These are phyloP conservation scores for Debaryomyces subglobosus DNA, from an alignment of 1,139 yeast genomes.

Conservation along the genomic window DNA sequence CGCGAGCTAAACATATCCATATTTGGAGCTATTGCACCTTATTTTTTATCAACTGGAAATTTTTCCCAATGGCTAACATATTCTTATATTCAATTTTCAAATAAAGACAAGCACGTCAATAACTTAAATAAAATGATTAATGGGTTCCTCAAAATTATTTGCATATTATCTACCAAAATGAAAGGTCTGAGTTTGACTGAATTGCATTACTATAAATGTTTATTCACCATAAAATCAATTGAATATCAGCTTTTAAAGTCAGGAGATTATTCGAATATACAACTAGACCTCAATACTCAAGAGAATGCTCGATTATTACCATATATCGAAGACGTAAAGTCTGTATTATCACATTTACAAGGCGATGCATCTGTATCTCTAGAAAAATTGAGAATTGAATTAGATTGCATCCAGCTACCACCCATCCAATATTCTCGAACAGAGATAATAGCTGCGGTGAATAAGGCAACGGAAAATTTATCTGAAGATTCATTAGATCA, in stretches of 20 bases:
- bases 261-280: not conserved
- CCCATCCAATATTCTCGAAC: not conserved
- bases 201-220: not conserved
- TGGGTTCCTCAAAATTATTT: conserved; percentile 28
- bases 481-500: not conserved
- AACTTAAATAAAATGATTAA: conserved; percentile 27
- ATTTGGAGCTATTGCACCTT: conserved; percentile 18
- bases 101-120: conserved; percentile 17
- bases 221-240: conserved; percentile 6
- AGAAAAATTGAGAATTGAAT: conserved; percentile 1
- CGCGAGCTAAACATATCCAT: conserved; percentile 13
- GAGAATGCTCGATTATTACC: conserved; percentile 2
- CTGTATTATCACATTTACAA: not conserved
- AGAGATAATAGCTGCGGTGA: not conserved
- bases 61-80: conserved; percentile 28
- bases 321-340: conserved; percentile 10
- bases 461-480: not conserved
- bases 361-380: not conserved
- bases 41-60: conserved; percentile 25
- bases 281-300: not conserved
- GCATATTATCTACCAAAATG: conserved; percentile 7
- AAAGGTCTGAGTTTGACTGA: conserved; percentile 1
- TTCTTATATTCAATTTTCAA: conserved; percentile 13
- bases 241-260: conserved; percentile 6
- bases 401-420: not conserved